Percentiles rank a stretch among this genome's conserved stretches.
These are phyloP conservation scores for Pseudomonodictys pantanalensis DNA, from an alignment of 495 filamentous ascomycete species.

Conservation along the genomic window DNA sequence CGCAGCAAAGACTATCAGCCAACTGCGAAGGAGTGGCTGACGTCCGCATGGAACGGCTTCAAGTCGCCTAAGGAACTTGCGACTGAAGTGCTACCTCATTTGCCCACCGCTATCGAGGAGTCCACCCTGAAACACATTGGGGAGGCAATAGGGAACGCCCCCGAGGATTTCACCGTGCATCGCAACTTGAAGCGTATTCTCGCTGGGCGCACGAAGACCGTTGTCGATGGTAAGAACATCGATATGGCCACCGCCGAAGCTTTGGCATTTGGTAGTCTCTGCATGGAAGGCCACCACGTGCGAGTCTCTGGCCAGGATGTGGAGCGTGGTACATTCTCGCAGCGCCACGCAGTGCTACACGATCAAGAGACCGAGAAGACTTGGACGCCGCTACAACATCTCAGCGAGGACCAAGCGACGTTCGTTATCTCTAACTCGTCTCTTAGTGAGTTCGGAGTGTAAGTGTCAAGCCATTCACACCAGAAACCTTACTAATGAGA, in stretches of 20 bases:
- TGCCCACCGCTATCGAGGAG: slow-evolving; percentile 73
- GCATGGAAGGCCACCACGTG: slow-evolving; percentile 90
- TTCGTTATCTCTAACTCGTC: slow-evolving; percentile 98
- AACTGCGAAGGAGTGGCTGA: slow-evolving; percentile 95
- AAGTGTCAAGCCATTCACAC: slow-evolving; percentile 37
- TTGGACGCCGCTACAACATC: slow-evolving; percentile 86
- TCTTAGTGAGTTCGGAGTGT: slow-evolving; percentile 87
- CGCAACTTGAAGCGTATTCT: slow-evolving; percentile 97
- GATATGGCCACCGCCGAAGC: slow-evolving; percentile 98
- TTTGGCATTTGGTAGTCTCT: slow-evolving; percentile 88
- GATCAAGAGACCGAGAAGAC: slow-evolving; percentile 92
- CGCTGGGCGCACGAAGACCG: slow-evolving; percentile 81
- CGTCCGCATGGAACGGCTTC: slow-evolving; percentile 98
- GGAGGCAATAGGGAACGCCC: slow-evolving; percentile 66
- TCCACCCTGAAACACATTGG: slow-evolving; percentile 75
- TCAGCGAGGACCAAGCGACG: slow-evolving; percentile 83
- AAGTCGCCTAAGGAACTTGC: slow-evolving; percentile 98
- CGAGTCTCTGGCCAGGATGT: slow-evolving; percentile 98
- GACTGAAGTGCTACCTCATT: slow-evolving; percentile 89
- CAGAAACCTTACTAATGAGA: slow-evolving; percentile 1
- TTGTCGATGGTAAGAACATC: slow-evolving; percentile 88
- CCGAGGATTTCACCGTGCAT: slow-evolving; percentile 84
- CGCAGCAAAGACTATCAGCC: slow-evolving; percentile 97
- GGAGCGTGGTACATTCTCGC: slow-evolving; percentile 98
- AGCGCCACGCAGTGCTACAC: slow-evolving; percentile 94